Percentiles rank a stretch among this genome's conserved stretches.
These are phyloP conservation scores for Cicer yamashitae DNA, from an alignment of 306 rosid genomes.

Conservation along the genomic window DNA sequence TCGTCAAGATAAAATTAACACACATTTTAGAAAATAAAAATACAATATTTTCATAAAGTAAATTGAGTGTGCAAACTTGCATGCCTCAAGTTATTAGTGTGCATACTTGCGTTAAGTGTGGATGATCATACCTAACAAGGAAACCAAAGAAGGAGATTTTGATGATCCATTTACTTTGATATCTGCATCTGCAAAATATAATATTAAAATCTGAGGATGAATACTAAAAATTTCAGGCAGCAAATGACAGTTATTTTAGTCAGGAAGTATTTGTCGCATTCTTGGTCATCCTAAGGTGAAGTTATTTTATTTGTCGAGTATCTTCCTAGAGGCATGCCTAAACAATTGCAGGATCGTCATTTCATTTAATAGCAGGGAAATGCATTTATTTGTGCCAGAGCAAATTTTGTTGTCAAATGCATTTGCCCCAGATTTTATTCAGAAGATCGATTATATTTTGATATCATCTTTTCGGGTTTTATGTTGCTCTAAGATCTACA, in stretches of 20 bases:
- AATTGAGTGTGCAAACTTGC: not conserved
- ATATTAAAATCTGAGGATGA: slow-evolving; percentile 13
- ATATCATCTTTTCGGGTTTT: slow-evolving; percentile 13
- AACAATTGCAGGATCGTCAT: slow-evolving; percentile 31
- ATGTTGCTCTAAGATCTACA: not conserved
- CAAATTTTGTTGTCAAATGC: slow-evolving; percentile 1
- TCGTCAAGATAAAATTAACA: no score
- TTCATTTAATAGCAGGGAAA: slow-evolving; percentile 12
- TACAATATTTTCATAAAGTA: no score
- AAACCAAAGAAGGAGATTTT: slow-evolving; percentile 70
- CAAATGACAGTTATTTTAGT: slow-evolving; percentile 13
- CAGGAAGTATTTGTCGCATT: slow-evolving; percentile 14
- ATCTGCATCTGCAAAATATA: slow-evolving; percentile 66
- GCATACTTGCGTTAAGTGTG: not conserved
- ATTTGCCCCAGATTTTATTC: slow-evolving; percentile 16
- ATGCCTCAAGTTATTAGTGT: slow-evolving; percentile 30
- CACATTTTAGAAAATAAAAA: no score
- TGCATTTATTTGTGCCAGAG: slow-evolving; percentile 13
- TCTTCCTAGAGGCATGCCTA: slow-evolving; percentile 18
- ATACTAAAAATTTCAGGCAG: not conserved
- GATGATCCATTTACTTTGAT: slow-evolving; percentile 65
- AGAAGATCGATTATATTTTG: slow-evolving; percentile 13
- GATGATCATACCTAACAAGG: slow-evolving; percentile 81
- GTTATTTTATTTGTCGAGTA: slow-evolving; percentile 8
- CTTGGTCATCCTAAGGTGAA: slow-evolving; percentile 17